A percentile compares a stretch with the other conserved stretches of the same genome.
Evolutionary conservation across 2,329 filamentous ascomycete species (phyloP).

Genomic region (Fusarium chuoi): DNA sequence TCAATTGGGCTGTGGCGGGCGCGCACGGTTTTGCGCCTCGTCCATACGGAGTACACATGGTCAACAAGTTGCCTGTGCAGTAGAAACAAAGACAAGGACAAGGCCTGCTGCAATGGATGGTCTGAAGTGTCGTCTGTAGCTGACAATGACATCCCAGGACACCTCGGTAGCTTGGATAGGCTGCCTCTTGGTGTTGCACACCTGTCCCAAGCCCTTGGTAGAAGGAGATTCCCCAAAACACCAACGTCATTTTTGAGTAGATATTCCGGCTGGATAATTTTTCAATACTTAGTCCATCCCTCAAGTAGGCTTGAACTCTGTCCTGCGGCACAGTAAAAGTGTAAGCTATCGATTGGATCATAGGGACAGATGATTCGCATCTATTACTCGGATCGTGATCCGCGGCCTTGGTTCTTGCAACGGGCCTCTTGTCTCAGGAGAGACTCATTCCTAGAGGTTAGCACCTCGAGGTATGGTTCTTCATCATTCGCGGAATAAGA

Average conservation of each 20-base stretch:
- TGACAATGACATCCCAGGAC: neutral
- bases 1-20: slow-evolving; percentile 3
- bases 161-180: neutral
- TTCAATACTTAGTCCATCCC: neutral
- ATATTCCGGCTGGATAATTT: neutral
- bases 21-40: slow-evolving; percentile 17
- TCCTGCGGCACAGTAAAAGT: slow-evolving; percentile 17
- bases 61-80: neutral
- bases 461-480: neutral
- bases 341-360: slow-evolving; percentile 11
- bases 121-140: neutral
- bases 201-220: neutral
- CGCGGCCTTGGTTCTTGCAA: slow-evolving; percentile 4
- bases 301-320: slow-evolving; percentile 17
- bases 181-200: neutral
- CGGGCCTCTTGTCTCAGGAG: slow-evolving; percentile 8
- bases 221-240: neutral
- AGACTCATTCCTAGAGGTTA: neutral
- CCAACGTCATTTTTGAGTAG: slow-evolving; percentile 8
- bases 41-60: neutral
- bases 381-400: slow-evolving; percentile 1
- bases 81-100: neutral
- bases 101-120: neutral
- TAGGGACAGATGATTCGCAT: neutral
- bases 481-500: neutral